Base-by-base conservation (phyloP, 2,329 filamentous ascomycete species). In the Pseudocercospora cruenta region DNA sequence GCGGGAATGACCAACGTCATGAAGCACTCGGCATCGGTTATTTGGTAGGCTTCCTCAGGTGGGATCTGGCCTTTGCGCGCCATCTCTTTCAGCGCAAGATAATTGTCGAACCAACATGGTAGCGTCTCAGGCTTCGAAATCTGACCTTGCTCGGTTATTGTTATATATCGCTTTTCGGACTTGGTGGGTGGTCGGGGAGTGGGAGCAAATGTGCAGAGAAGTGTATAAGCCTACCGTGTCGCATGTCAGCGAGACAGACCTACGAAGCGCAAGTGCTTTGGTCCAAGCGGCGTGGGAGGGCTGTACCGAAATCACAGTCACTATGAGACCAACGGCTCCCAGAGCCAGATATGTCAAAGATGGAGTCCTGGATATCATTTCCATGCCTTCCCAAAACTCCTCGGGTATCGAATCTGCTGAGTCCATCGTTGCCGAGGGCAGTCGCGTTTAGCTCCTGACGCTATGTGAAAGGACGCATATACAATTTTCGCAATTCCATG, bases 1-100 rank as follows among this genome's bases (percentile, higher is more conserved):
- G 95, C 95, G 0, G 95, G 95, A 51, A 99, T 90, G 0, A 99
- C 93, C 7, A 98, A 89, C 62, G 91, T 95, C 83, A 99, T 88
- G 77, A 91, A 91, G n/a, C 97, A 80, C 68, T 94, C 89, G 14
- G 93, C 87, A 1, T 89, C 85, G 69, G 93, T 90, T 62, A 96
- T 90, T 53, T 82, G 80, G 71, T 87, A 85, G 16, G 84, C 78
- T 69, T 88, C 83, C 45, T 75, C 72, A 62, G 75, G 70, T 7
- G 75, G 62, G 31, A 76, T 74, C 24, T 69, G 68, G 39, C 71
- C 69, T 57, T 75, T 73, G 54, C 77, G 75, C 1, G 79, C 80
- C 55, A 78, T 72, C 60, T 82, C 74, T 82, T 86, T 76, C 78
- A 87, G 87, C 58, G 84, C 84, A 33, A 89, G 85, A 86, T 89